Percentiles rank a stretch among this genome's conserved stretches.
These are phyloP conservation scores for Candida michaelii DNA, from an alignment of 805 yeast genomes.

Conservation along the genomic window DNA sequence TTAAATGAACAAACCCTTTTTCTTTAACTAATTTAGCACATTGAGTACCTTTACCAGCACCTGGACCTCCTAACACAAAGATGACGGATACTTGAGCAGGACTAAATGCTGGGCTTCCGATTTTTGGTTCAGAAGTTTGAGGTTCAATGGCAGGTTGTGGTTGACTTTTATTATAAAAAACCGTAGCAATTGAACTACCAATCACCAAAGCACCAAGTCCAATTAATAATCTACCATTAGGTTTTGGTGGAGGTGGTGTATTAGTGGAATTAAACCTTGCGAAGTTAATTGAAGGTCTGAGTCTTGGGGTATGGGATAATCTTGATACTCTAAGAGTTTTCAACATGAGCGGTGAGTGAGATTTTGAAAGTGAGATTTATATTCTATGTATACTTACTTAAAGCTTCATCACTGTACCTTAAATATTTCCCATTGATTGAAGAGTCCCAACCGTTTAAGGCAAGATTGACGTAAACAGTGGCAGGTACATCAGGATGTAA, in stretches of 20 bases:
- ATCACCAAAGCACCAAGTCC: slow-evolving; percentile 48
- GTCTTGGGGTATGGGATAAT: not conserved
- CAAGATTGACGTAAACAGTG: slow-evolving; percentile 63
- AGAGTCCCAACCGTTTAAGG: slow-evolving; percentile 54
- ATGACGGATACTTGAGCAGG: slow-evolving; percentile 73
- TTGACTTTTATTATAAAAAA: slow-evolving; percentile 39
- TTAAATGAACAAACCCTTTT: slow-evolving; percentile 79
- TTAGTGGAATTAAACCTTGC: slow-evolving; percentile 5
- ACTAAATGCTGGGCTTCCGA: slow-evolving; percentile 46
- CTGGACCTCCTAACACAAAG: slow-evolving; percentile 96
- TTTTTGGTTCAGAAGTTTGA: slow-evolving; percentile 4
- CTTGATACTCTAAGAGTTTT: not conserved
- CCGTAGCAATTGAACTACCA: slow-evolving; percentile 47
- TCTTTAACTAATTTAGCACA: slow-evolving; percentile 81
- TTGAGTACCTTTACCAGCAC: slow-evolving; percentile 97
- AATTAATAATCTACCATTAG: slow-evolving; percentile 26
- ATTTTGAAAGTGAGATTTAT: not conserved
- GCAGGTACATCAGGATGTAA: slow-evolving; percentile 76
- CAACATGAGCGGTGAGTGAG: not conserved
- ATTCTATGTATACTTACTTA: slow-evolving; percentile 6
- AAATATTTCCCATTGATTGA: slow-evolving; percentile 67
- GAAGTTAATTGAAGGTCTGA: not conserved
- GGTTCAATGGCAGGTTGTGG: slow-evolving; percentile 50
- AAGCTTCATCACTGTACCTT: slow-evolving; percentile 52
- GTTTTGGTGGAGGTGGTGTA: slow-evolving; percentile 8